These are phyloP conservation scores for Hyphopichia fennica DNA, from an alignment of 1,139 yeast genomes.

Conservation along the genomic window DNA sequence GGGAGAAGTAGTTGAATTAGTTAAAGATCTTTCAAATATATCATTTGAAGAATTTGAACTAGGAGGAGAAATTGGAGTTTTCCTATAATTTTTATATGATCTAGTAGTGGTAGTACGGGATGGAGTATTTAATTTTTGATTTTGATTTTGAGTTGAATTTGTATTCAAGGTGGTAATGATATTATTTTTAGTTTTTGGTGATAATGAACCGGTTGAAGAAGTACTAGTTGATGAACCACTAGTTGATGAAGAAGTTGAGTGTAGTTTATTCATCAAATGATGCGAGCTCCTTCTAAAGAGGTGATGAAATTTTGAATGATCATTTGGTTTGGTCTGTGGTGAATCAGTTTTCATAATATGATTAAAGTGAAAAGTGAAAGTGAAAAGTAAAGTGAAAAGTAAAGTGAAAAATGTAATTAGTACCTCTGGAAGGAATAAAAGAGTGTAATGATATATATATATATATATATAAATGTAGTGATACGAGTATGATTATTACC, in stretches of 20 bases:
- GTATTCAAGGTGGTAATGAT: not conserved
- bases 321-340: not conserved
- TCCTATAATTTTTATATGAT: not conserved
- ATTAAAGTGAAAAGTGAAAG: no score
- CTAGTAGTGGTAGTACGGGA: not conserved
- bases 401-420: no score
- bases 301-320: slow-evolving; percentile 2
- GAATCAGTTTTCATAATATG: no score
- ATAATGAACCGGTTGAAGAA: not conserved
- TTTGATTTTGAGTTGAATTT: not conserved
- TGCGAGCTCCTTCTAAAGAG: slow-evolving; percentile 1
- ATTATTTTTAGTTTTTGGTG: not conserved
- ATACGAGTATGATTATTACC: no score
- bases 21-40: slow-evolving; percentile 1
- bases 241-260: not conserved
- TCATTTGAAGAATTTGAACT: slow-evolving; percentile 1
- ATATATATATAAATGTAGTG: no score
- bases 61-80: not conserved
- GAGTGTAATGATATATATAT: no score
- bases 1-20: not conserved
- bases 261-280: not conserved
- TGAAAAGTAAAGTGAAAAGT: no score
- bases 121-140: not conserved
- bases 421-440: no score
- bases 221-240: not conserved